Conservation (phyloP, 768 basidiomycete species). For the Tephrocybe rancida region DNA sequence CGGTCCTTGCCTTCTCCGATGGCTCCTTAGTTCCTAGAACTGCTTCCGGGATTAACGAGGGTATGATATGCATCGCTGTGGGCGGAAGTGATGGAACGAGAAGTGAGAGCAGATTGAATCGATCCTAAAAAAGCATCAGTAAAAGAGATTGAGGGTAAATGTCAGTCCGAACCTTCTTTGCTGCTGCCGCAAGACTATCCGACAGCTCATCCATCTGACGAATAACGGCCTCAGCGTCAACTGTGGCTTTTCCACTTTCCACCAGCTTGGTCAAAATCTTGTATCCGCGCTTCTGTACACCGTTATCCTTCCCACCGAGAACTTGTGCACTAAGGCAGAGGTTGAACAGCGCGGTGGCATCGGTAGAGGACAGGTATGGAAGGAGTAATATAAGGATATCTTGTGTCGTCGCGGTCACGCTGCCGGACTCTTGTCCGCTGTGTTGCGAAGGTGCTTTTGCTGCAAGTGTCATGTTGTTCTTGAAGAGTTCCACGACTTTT, state of each 20-base stretch:
- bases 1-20: constrained; percentile 86
- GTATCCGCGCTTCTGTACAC: constrained; percentile 94
- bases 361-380: constrained; percentile 65
- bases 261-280: constrained; percentile 78
- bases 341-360: constrained; percentile 66
- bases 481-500: constrained; percentile 76
- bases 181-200: constrained; percentile 72
- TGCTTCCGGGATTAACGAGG: constrained; percentile 89
- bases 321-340: constrained; percentile 70
- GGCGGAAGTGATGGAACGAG: constrained; percentile 72
- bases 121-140: constrained; percentile 56
- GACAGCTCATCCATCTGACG: constrained; percentile 65
- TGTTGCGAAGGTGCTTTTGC: constrained; percentile 28
- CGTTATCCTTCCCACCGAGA: constrained; percentile 78
- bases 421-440: constrained; percentile 38
- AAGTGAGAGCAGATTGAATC: constrained; percentile 71
- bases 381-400: constrained; percentile 88
- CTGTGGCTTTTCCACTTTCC: constrained; percentile 59
- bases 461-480: constrained; percentile 55
- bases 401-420: constrained; percentile 64
- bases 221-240: constrained; percentile 61
- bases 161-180: constrained; percentile 75
- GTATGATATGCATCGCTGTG: constrained; percentile 79
- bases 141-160: not conserved
- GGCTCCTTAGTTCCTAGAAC: constrained; percentile 97